These are phyloP conservation scores for Achaetomium macrosporum DNA, from an alignment of 2,329 filamentous ascomycete species.

Conservation along the genomic window DNA sequence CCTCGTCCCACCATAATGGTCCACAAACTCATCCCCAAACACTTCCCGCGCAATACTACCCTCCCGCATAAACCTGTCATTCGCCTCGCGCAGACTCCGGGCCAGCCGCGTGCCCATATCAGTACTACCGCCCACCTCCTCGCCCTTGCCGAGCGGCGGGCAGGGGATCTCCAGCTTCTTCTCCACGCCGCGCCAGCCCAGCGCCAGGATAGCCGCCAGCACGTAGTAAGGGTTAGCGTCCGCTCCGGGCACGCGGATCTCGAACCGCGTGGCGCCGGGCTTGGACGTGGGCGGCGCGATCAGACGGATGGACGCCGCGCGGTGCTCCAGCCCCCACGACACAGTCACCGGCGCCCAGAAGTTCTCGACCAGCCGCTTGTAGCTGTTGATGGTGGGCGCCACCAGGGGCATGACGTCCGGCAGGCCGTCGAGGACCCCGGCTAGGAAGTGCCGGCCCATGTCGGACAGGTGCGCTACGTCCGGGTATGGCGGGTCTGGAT, in stretches of 20 bases:
- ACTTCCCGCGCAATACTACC: slow-evolving; percentile 89
- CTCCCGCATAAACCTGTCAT: slow-evolving; percentile 65
- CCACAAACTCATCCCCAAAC: slow-evolving; percentile 91
- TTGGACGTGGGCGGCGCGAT: slow-evolving; percentile 85
- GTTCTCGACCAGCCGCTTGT: slow-evolving; percentile 97
- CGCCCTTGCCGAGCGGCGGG: slow-evolving; percentile 76
- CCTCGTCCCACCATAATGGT: slow-evolving; percentile 87
- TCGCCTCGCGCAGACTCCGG: slow-evolving; percentile 80
- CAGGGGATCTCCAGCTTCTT: slow-evolving; percentile 81
- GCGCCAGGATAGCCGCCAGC: slow-evolving; percentile 75
- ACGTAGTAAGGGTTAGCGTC: slow-evolving; percentile 88
- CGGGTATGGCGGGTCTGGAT: slow-evolving; percentile 63
- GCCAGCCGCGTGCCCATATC: slow-evolving; percentile 75
- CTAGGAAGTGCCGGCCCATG: slow-evolving; percentile 85
- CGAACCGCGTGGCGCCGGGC: slow-evolving; percentile 81
- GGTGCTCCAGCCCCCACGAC: slow-evolving; percentile 93
- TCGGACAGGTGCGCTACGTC: slow-evolving; percentile 81
- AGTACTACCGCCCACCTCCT: slow-evolving; percentile 66
- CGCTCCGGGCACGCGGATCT: slow-evolving; percentile 89
- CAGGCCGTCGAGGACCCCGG: slow-evolving; percentile 79
- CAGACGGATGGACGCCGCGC: slow-evolving; percentile 81
- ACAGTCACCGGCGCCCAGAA: slow-evolving; percentile 99
- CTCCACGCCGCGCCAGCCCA: slow-evolving; percentile 87
- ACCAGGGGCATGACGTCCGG: slow-evolving; percentile 94
- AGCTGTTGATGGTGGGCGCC: slow-evolving; percentile 93